Evolutionary conservation across 1,284 basidiomycete genomes (phyloP).

Genomic region (Pseudozyma thailandica): DNA sequence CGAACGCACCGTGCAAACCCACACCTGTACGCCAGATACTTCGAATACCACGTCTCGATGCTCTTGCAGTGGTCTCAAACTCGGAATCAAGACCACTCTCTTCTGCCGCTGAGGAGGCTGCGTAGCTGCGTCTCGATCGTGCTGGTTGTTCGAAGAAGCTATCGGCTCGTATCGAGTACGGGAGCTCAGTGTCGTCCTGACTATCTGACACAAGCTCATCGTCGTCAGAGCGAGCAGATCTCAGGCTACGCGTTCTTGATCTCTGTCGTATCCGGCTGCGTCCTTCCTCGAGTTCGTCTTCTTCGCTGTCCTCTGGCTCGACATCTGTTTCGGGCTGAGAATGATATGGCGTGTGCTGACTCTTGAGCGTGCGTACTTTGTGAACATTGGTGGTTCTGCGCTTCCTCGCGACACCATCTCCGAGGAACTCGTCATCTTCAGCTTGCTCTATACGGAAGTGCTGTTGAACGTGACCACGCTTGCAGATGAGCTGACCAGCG

Average conservation of each 20-base stretch:
- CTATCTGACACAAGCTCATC: conserved; percentile 8
- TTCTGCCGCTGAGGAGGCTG: conserved; percentile 28
- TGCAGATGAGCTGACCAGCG: conserved; percentile 49
- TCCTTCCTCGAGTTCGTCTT: conserved; percentile 22
- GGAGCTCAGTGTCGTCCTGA: conserved; percentile 7
- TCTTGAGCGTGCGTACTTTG: conserved; percentile 36
- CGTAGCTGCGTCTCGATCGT: conserved; percentile 26
- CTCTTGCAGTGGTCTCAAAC: conserved; percentile 20
- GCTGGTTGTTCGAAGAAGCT: conserved; percentile 35
- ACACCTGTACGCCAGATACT: conserved; percentile 40
- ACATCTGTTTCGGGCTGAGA: conserved; percentile 43
- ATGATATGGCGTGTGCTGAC: conserved; percentile 39
- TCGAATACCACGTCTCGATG: conserved; percentile 23
- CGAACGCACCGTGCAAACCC: conserved; percentile 36
- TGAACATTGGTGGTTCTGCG: conserved; percentile 18
- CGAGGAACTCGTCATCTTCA: conserved; percentile 47
- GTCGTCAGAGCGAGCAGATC: conserved; percentile 15
- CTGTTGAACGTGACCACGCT: conserved; percentile 53
- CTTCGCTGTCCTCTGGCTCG: conserved; percentile 41
- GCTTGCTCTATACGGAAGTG: conserved; percentile 45
- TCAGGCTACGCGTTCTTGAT: conserved; percentile 10
- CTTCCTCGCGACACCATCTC: conserved; percentile 38
- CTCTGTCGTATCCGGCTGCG: conserved; percentile 13
- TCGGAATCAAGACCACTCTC: conserved; percentile 34
- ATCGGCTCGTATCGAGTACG: conserved; percentile 32